Evolutionary conservation across 805 yeast species (phyloP).

Genomic region (Saturnispora silvae): DNA sequence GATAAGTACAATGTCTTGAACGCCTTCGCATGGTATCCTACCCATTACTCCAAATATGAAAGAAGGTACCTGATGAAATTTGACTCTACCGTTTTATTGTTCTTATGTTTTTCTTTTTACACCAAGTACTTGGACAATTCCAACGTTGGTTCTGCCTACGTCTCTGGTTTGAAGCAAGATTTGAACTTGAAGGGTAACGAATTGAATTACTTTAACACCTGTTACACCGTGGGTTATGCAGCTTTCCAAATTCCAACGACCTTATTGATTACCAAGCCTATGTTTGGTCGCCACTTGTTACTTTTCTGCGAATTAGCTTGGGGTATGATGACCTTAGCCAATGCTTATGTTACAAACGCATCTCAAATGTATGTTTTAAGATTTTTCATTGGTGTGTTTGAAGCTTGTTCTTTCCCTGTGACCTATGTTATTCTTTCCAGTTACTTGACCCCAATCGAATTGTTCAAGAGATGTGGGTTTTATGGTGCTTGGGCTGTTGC

Average conservation of each 20-base stretch:
- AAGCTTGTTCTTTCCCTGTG: slow-evolving; percentile 53
- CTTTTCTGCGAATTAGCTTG: slow-evolving; percentile 43
- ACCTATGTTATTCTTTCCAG: slow-evolving; percentile 32
- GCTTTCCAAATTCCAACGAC: slow-evolving; percentile 56
- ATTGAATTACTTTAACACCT: slow-evolving; percentile 18
- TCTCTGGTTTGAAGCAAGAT: slow-evolving; percentile 52
- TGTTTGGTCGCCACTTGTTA: slow-evolving; percentile 37
- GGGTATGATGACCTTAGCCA: slow-evolving; percentile 26
- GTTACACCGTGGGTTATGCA: slow-evolving; percentile 37
- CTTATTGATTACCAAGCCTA: slow-evolving; percentile 34
- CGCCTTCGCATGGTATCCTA: slow-evolving; percentile 12
- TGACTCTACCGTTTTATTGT: slow-evolving; percentile 11
- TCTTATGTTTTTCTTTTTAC: slow-evolving; percentile 30
- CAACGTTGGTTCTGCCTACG: slow-evolving; percentile 49
- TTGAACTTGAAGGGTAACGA: slow-evolving; percentile 16
- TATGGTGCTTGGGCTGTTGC: slow-evolving; percentile 15
- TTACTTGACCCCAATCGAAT: slow-evolving; percentile 12
- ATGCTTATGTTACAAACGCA: slow-evolving; percentile 30
- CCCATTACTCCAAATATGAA: slow-evolving; percentile 13
- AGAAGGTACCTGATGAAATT: slow-evolving; percentile 11
- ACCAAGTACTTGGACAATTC: slow-evolving; percentile 50
- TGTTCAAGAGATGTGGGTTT: slow-evolving; percentile 14
- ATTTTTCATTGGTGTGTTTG: slow-evolving; percentile 52
- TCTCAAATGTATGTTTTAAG: slow-evolving; percentile 45
- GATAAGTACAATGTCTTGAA: slow-evolving; percentile 8